These are phyloP conservation scores for Teratosphaeria viscida DNA, from an alignment of 2,329 filamentous ascomycete species.

Conservation along the genomic window DNA sequence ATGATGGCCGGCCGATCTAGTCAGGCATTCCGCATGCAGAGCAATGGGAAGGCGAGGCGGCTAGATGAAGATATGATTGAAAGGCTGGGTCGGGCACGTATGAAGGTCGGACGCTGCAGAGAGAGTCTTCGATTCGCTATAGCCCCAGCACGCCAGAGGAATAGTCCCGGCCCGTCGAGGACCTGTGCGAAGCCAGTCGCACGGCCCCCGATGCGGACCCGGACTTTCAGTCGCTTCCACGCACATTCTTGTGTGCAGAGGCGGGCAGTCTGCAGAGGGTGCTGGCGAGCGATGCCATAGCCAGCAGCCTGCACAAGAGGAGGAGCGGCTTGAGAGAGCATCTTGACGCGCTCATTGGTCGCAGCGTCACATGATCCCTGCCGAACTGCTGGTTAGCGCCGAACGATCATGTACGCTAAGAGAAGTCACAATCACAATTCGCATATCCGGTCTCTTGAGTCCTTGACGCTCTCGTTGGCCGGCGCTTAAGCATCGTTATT, in stretches of 20 bases:
- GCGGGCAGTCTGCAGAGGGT: background rate
- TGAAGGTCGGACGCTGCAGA: slow-evolving; percentile 12
- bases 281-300: background rate
- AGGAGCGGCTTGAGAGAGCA: background rate
- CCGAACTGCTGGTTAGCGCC: background rate
- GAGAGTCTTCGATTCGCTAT: slow-evolving; percentile 19
- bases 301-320: background rate
- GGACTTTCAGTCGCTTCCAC: background rate
- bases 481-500: background rate
- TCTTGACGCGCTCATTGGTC: background rate
- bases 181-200: slow-evolving; percentile 5
- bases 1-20: background rate
- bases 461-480: background rate
- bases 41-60: slow-evolving; percentile 12
- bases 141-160: slow-evolving; percentile 10
- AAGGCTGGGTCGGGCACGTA: slow-evolving; percentile 20
- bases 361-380: background rate
- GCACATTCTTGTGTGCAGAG: background rate
- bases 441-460: background rate
- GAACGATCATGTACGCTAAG: background rate
- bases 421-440: background rate
- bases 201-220: slow-evolving; percentile 5
- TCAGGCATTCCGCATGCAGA: slow-evolving; percentile 7
- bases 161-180: slow-evolving; percentile 5
- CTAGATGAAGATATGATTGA: slow-evolving; percentile 16